These are phyloP conservation scores for Pestalotiopsis fici DNA, from an alignment of 2,329 filamentous ascomycete species.

Conservation along the genomic window DNA sequence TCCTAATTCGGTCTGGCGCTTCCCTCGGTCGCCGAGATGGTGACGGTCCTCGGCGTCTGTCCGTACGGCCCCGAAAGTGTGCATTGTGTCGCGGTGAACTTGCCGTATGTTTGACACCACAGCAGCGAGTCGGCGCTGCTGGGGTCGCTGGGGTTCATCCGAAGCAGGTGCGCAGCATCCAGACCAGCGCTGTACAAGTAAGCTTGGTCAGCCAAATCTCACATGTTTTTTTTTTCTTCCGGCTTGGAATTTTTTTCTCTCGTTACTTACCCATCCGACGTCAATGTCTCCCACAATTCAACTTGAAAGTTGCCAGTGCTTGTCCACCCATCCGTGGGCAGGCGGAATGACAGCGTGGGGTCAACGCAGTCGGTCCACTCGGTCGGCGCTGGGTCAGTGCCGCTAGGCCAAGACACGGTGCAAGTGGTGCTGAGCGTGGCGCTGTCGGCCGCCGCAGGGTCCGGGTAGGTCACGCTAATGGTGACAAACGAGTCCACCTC, in stretches of 20 bases:
- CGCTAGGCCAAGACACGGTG: conserved; percentile 17
- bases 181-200: conserved; percentile 21
- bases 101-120: conserved; percentile 25
- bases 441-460: conserved; percentile 14
- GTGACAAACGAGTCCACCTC: conserved; percentile 18
- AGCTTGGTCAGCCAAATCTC: too few relatives aligned
- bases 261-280: conserved; percentile 19
- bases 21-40: conserved; percentile 17
- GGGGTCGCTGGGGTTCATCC: conserved; percentile 15
- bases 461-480: conserved; percentile 20
- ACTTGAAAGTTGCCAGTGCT: conserved; percentile 19
- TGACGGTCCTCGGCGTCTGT: conserved; percentile 12
- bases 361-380: conserved; percentile 21
- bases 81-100: conserved; percentile 25
- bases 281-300: conserved; percentile 19
- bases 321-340: conserved; percentile 22
- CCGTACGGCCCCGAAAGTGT: conserved; percentile 18
- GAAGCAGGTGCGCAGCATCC: conserved; percentile 18
- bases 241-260: background rate
- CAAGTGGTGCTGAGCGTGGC: conserved; percentile 22
- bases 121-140: conserved; percentile 22
- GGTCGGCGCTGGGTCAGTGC: conserved; percentile 18
- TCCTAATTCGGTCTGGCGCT: conserved; percentile 17
- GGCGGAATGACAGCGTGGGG: conserved; percentile 17
- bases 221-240: background rate